Evolutionary conservation across 2,329 filamentous ascomycete species (phyloP).

Genomic region (Exophiala lecanii-corni): DNA sequence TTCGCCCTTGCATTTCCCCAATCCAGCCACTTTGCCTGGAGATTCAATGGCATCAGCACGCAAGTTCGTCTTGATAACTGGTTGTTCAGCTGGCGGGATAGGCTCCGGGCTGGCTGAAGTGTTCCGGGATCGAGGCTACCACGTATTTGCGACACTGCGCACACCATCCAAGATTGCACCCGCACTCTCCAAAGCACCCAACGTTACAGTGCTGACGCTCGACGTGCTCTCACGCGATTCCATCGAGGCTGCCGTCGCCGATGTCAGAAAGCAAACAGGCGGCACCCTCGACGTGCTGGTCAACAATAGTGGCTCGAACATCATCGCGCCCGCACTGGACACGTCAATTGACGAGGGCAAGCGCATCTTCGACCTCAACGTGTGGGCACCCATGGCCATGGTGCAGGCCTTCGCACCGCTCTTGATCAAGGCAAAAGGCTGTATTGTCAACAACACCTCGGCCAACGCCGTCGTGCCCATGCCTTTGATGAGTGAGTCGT

Average conservation of each 20-base stretch:
- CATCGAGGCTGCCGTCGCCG: conserved; percentile 23
- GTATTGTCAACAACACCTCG: conserved; percentile 29
- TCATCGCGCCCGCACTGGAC: conserved; percentile 30
- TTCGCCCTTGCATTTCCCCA: no score
- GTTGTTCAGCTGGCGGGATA: conserved; percentile 38
- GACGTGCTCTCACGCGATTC: conserved; percentile 28
- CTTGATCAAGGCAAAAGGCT: conserved; percentile 30
- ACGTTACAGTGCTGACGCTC: conserved; percentile 29
- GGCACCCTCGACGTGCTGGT: conserved; percentile 40
- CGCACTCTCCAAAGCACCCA: conserved; percentile 20
- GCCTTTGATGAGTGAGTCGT: conserved; percentile 5
- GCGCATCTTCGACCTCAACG: conserved; percentile 40
- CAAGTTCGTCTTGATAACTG: conserved; percentile 21
- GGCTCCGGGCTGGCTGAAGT: conserved; percentile 37
- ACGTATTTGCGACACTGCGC: conserved; percentile 42
- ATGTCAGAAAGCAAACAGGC: conserved; percentile 27
- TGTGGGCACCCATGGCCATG: conserved; percentile 36
- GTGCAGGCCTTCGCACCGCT: conserved; percentile 31
- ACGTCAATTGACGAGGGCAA: conserved; percentile 31
- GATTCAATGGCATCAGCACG: conserved; percentile 11
- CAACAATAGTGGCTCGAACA: conserved; percentile 42
- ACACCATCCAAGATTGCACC: conserved; percentile 34
- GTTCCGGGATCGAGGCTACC: conserved; percentile 35
- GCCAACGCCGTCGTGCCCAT: conserved; percentile 20
- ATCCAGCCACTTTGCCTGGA: no score